These are phyloP conservation scores for Hypholoma fasciculare DNA, from an alignment of 768 basidiomycete species.

Conservation along the genomic window DNA sequence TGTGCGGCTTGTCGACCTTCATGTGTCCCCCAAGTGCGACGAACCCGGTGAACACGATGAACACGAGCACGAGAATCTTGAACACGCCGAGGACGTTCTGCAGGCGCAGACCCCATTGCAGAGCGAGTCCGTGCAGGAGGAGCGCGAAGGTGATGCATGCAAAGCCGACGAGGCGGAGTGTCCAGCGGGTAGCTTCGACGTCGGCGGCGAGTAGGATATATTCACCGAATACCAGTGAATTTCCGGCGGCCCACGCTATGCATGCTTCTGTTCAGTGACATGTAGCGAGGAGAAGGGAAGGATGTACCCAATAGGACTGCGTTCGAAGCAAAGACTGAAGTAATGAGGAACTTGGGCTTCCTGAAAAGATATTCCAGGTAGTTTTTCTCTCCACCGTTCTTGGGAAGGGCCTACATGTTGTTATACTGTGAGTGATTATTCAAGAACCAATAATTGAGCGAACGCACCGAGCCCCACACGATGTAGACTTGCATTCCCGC, in stretches of 20 bases:
- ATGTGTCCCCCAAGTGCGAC: constrained; percentile 38
- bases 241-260: constrained; percentile 38
- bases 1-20: constrained; percentile 30
- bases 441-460: neutral
- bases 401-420: constrained; percentile 47
- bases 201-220: constrained; percentile 37
- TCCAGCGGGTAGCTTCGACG: constrained; percentile 28
- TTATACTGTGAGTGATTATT: neutral
- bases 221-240: constrained; percentile 62
- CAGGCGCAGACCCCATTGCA: constrained; percentile 57
- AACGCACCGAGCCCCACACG: constrained; percentile 37
- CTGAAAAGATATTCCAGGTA: constrained; percentile 66
- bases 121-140: constrained; percentile 41
- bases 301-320: constrained; percentile 45
- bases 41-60: constrained; percentile 51
- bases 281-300: neutral
- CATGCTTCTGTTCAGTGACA: neutral
- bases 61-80: constrained; percentile 50
- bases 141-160: constrained; percentile 36
- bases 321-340: constrained; percentile 56
- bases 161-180: constrained; percentile 35
- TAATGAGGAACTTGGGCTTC: constrained; percentile 54
- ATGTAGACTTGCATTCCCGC: constrained; percentile 43
- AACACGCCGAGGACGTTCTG: constrained; percentile 63
- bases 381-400: constrained; percentile 71